Evolutionary conservation across 306 rosid species (phyloP).

Genomic region (Gillenia trifoliata): DNA sequence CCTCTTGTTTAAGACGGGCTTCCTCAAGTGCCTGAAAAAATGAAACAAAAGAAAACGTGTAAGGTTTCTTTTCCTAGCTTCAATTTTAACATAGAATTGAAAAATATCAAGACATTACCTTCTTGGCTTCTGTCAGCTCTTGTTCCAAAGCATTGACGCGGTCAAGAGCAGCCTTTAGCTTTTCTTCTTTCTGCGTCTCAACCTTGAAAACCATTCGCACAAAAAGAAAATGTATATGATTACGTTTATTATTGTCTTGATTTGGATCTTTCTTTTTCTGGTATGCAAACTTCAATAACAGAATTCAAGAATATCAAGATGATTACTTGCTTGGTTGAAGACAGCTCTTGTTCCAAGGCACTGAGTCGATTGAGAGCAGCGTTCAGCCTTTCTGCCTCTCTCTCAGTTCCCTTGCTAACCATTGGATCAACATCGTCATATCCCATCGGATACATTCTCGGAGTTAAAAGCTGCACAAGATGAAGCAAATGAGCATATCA

Average conservation of each 20-base stretch:
- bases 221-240: background rate
- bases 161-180: constrained; percentile 9
- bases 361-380: constrained; percentile 45
- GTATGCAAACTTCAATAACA: background rate
- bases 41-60: background rate
- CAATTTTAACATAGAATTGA: background rate
- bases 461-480: constrained; percentile 29
- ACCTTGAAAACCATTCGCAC: constrained; percentile 3
- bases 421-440: constrained; percentile 26
- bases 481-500: background rate
- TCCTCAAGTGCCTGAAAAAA: constrained; percentile 61
- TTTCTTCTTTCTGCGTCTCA: constrained; percentile 11
- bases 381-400: constrained; percentile 55
- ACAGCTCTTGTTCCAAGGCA: constrained; percentile 52
- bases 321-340: constrained; percentile 57
- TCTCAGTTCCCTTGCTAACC: constrained; percentile 53
- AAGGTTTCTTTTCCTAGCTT: background rate
- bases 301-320: constrained; percentile 4
- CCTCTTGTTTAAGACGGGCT: constrained; percentile 43
- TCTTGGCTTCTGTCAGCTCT: constrained; percentile 14
- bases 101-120: background rate
- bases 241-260: background rate
- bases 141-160: constrained; percentile 12
- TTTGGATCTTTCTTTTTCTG: background rate
- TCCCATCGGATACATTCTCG: constrained; percentile 21